Percentiles rank a stretch among this genome's conserved stretches.
Conservation (phyloP, 441 rosid genomes). For the Erysimum pusillum region DNA sequence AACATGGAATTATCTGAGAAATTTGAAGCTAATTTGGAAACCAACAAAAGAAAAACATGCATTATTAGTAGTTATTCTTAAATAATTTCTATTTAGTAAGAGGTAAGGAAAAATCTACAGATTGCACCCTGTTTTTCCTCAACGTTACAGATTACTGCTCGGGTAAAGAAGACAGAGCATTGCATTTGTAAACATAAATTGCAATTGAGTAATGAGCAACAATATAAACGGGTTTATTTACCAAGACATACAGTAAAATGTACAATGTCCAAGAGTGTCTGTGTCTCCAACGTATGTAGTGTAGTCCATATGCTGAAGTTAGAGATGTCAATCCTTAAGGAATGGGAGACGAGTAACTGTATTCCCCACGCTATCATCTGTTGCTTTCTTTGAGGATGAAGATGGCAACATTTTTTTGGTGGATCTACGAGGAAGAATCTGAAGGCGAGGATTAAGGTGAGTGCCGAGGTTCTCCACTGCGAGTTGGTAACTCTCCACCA, state of each 20-base stretch:
- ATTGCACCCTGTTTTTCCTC: slow-evolving; percentile 10
- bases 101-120: slow-evolving; percentile 23
- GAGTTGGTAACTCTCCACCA: slow-evolving; percentile 88
- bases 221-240: slow-evolving; percentile 32
- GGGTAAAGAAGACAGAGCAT: slow-evolving; percentile 32
- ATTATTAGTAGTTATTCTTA: background rate
- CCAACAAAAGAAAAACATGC: background rate
- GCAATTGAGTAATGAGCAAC: slow-evolving; percentile 34
- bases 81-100: slow-evolving; percentile 7
- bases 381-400: slow-evolving; percentile 37
- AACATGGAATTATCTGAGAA: background rate
- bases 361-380: slow-evolving; percentile 51
- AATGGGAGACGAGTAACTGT: slow-evolving; percentile 72
- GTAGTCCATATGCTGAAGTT: slow-evolving; percentile 21
- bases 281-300: slow-evolving; percentile 26
- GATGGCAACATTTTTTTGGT: slow-evolving; percentile 57
- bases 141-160: slow-evolving; percentile 15
- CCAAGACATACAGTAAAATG: slow-evolving; percentile 32
- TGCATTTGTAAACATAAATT: slow-evolving; percentile 22
- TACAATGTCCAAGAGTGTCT: slow-evolving; percentile 39
- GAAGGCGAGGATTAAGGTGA: slow-evolving; percentile 80
- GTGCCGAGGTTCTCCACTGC: slow-evolving; percentile 89
- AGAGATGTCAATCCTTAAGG: slow-evolving; percentile 65
- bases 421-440: slow-evolving; percentile 80
- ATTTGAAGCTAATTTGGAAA: background rate